phyloP scores from a whole-genome alignment of 257 asterid species.

The Capsicum pubescens region DNA sequence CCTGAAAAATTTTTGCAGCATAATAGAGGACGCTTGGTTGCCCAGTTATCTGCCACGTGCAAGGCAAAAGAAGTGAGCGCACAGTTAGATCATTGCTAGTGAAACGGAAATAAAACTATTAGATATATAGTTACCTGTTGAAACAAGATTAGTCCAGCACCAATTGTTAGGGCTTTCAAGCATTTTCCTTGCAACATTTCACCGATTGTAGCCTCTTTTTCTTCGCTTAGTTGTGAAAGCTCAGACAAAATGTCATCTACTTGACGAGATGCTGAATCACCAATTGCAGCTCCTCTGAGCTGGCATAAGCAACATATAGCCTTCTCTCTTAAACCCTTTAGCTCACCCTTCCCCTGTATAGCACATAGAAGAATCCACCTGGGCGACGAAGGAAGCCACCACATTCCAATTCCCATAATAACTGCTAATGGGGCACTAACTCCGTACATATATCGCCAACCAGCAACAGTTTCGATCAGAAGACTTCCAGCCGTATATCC shows the following conservation, averaged over 20 bases:
- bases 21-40: conserved; percentile 98
- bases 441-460: conserved; percentile 96
- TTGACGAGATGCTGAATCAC: conserved; percentile 63
- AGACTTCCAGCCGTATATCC: conserved; percentile 90
- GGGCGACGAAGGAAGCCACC: conserved; percentile 97
- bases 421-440: conserved; percentile 72
- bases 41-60: conserved; percentile 82
- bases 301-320: conserved; percentile 79
- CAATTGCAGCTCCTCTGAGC: conserved; percentile 71
- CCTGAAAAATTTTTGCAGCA: conserved; percentile 94
- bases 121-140: conserved; percentile 71
- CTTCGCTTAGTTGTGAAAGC: conserved; percentile 79
- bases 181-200: conserved; percentile 94
- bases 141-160: conserved; percentile 89
- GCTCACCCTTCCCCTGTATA: conserved; percentile 80
- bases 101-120: conserved; percentile 18
- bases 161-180: conserved; percentile 88
- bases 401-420: conserved; percentile 90
- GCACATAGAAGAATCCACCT: conserved; percentile 94
- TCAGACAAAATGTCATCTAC: conserved; percentile 89
- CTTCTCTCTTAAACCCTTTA: conserved; percentile 55
- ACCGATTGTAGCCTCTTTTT: conserved; percentile 66
- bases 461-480: conserved; percentile 66
- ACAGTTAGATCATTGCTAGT: background rate
- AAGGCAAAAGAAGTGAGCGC: conserved; percentile 38